Base-by-base conservation (phyloP, 73 alveolate species). In the Strombidium stylifer region DNA sequence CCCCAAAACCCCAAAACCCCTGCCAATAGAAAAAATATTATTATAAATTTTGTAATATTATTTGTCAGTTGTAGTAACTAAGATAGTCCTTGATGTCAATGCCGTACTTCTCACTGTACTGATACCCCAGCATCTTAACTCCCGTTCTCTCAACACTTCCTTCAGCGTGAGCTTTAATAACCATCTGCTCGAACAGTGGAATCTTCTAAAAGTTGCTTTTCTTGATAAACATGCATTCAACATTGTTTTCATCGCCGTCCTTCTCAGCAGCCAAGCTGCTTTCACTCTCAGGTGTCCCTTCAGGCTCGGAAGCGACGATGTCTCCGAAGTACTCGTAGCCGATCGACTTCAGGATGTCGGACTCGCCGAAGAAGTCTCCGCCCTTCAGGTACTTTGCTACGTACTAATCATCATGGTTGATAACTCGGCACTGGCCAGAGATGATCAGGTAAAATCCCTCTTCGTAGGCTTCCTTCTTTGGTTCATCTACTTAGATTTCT, bases 251-350 rank as follows among this genome's bases (percentile, higher is more conserved):
- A n/a, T n/a, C n/a, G n/a, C n/a, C n/a, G n/a, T n/a, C n/a, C n/a
- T n/a, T n/a, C n/a, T n/a, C n/a, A n/a, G n/a, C n/a, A n/a, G n/a
- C n/a, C n/a, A n/a, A n/a, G n/a, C n/a, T n/a, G n/a, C n/a, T n/a
- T n/a, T n/a, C n/a, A n/a, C n/a, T n/a, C n/a, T n/a, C n/a, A n/a
- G n/a, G n/a, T n/a, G n/a, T n/a, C n/a, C n/a, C n/a, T n/a, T n/a
- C n/a, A n/a, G n/a, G 46, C 14, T 48, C 56, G 3, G 24, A 16
- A 1, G 51, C 78, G 19, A 37, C 28, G 2, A 64, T 47, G 32
- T 64, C 78, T 10, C 78, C 78, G 51, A 18, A 64, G 54, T 46
- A 64, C 4, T 49, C 8, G 45, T 64, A 26, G n/a, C 78, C 78
- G 4, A 64, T 64, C 15, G 45, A 62, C 30, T 64, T 64, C 39